Base-by-base conservation (phyloP, 23 red algal species). In the Cyanidioschyzon merolae region DNA sequence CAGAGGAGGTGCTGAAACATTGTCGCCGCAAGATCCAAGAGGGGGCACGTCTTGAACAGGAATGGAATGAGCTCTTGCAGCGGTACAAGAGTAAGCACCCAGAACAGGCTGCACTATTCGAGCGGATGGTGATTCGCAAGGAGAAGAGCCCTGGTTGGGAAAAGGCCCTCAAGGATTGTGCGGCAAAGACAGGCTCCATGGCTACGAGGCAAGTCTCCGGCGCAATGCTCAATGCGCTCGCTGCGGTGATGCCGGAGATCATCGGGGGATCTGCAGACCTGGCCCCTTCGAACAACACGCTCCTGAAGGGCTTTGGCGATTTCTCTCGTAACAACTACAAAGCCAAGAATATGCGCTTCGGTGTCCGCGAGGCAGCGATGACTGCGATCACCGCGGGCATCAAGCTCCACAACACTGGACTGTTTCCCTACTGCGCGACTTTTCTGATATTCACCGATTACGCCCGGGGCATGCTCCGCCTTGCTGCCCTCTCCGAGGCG, bases 361-460 rank as follows among this genome's bases (percentile, higher is more conserved):
- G 92, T 18, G 92, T 96, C 18, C 86, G 92, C 1, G 92, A 96
- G 76, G 86, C 89, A 58, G 92, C 88, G 0, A 96, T 96, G 92
- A 87, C 86, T 17, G 87, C 87, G 25, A 90, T 96, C 68, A 74
- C 78, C 37, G 87, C 87, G 30, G 92, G 92, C 21, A 67, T 90
- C 25, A 54, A 30, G 36, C 59, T 90, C 31, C 67, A 83, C 38
- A 75, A 80, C 30, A 82, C 75, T 34, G 83, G 83, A 35, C 75
- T 96, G 21, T 45, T 76, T 17, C 87, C 92, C 32, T 96, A 88
- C 80, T 87, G 84, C n/a, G 85, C 92, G 18, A 96, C 92, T 7
- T 96, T 96, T 67, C 84, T 96, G 37, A 89, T 96, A 40, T 96
- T 96, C 79, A 88, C 92, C 24, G 92, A 96, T 41, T 96, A 90